Base-by-base conservation (phyloP, 306 rosid genomes). In the Albizia julibrissin region DNA sequence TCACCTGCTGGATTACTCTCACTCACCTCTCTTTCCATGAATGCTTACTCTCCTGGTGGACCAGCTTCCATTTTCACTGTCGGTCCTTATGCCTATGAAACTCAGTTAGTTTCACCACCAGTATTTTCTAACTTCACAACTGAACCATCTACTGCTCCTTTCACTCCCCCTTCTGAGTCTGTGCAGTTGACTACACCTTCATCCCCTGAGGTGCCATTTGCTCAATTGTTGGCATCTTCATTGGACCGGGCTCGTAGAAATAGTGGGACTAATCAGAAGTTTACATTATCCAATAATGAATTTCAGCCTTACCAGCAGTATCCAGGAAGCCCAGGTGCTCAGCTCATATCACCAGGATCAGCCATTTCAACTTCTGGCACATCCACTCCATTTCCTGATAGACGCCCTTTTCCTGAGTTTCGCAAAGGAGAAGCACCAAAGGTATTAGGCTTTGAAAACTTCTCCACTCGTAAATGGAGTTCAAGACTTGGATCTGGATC, bases 191-290 rank as follows among this genome's bases (percentile, higher is more conserved):
- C 99, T 58, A 93, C 99, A 71, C 98, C 99, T 50, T 92, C 99
- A 59, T 95, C 99, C 52, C 98, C 99, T 69, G 99, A 95, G 85
- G 99, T 95, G 82, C 99, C 99, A 27, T 95, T 93, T 90, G 99
- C 99, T 85, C 97, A 93, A 79, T 91, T 95, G 87, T 75, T 95
- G 84, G 89, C 95, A 19, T 93, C 99, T 83, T 91, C 95, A 1
- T 85, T 93, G 59, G 96, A 88, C 83, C 88, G 92, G 52, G 89
- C 87, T 78, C 92, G 90, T 19, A 88, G 84, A 88, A 88, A 78
- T 78, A 81, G 80, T 54, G 92, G 90, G 27, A 22, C 84, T 49
- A 88, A 82, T 75, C 98, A 87, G 82, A 95, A 92, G 89, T 92
- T 92, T 89, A 85, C 94, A 84, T 71, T 89, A 40, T 83, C 95